Conservation (phyloP, 768 basidiomycete genomes). For the Kockovaella imperatae region DNA sequence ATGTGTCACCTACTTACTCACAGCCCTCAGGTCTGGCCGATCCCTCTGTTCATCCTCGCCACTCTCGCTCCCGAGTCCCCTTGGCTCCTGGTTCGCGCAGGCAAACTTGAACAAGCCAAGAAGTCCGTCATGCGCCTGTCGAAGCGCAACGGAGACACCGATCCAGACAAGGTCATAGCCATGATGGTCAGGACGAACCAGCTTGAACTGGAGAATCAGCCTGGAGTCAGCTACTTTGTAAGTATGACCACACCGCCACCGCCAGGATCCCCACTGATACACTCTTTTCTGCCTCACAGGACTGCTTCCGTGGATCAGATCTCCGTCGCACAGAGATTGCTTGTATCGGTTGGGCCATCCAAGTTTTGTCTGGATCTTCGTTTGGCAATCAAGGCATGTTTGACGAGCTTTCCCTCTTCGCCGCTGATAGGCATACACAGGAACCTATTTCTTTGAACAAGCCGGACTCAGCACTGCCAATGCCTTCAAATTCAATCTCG, state of each 20-base stretch:
- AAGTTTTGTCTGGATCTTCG: constrained; percentile 23
- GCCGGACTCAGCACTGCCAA: constrained; percentile 11
- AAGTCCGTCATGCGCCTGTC: background rate
- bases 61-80: background rate
- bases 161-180: background rate
- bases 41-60: too few relatives aligned
- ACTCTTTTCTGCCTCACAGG: too few relatives aligned
- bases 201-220: background rate
- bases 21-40: too few relatives aligned
- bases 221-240: constrained; percentile 8
- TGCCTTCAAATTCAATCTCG: constrained; percentile 12
- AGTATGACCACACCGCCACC: too few relatives aligned
- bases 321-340: constrained; percentile 36
- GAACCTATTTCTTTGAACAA: constrained; percentile 13
- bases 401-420: constrained; percentile 23
- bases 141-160: background rate
- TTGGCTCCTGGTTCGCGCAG: background rate
- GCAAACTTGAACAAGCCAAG: background rate
- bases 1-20: too few relatives aligned
- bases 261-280: too few relatives aligned
- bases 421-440: constrained; percentile 11
- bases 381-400: constrained; percentile 34
- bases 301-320: constrained; percentile 31
- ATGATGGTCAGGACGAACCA: constrained; percentile 2
- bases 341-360: constrained; percentile 12